Percentiles rank a stretch among this genome's conserved stretches.
Conservation (phyloP, 2,329 filamentous ascomycete species). For the Botrytis fabae region DNA sequence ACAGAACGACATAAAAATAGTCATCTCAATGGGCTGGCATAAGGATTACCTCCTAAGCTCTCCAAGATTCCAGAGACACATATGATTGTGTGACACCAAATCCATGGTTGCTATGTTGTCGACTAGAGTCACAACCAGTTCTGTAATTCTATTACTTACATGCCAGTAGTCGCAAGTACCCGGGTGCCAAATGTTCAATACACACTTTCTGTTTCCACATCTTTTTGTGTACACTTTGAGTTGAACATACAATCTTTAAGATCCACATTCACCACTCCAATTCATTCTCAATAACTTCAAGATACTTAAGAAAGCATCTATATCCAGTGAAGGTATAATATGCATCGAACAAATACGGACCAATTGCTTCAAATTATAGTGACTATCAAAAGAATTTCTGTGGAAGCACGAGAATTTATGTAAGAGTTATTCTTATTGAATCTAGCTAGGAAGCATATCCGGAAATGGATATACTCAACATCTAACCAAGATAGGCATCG, state of each 20-base stretch:
- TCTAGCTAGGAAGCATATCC: neutral
- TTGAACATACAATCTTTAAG: neutral
- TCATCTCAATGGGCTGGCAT: neutral
- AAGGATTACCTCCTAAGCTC: too few relatives aligned
- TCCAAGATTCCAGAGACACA: too few relatives aligned
- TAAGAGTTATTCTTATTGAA: neutral
- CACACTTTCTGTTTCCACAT: neutral
- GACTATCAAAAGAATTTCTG: neutral
- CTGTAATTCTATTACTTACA: neutral
- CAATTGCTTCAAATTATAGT: neutral
- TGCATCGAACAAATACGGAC: neutral
- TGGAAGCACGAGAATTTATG: neutral
- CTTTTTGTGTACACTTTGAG: neutral
- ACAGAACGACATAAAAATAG: neutral
- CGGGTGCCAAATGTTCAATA: neutral
- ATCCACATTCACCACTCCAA: neutral
- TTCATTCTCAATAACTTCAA: neutral
- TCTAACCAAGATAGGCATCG: conserved; percentile 35
- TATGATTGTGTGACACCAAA: too few relatives aligned
- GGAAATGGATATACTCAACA: neutral
- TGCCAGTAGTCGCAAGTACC: neutral
- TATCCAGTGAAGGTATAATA: neutral
- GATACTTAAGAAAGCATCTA: neutral
- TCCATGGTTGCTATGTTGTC: too few relatives aligned
- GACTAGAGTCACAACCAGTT: too few relatives aligned